These are phyloP conservation scores for Sarcomyxa edulis DNA, from an alignment of 768 basidiomycete species.

Conservation along the genomic window DNA sequence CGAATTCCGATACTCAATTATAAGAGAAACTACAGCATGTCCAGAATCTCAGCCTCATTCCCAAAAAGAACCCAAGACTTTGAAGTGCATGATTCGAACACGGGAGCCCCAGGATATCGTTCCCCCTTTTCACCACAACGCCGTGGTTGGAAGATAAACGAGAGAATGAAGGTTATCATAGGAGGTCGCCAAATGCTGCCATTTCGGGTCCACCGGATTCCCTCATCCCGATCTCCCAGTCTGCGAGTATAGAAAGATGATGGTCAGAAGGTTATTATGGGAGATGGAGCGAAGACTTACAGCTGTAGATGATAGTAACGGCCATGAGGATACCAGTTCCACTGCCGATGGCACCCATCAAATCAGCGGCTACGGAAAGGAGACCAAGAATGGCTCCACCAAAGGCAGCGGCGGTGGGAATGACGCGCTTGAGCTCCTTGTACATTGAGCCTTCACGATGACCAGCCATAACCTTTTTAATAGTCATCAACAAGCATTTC, in stretches of 20 bases:
- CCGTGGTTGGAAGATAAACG: constrained; percentile 26
- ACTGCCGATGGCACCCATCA: constrained; percentile 94
- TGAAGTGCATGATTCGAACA: too few species aligned
- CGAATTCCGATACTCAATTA: too few species aligned
- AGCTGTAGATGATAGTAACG: constrained; percentile 95
- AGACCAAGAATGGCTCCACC: constrained; percentile 96
- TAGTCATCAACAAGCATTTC: not conserved
- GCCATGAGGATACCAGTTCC: constrained; percentile 98
- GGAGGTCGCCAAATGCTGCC: constrained; percentile 1
- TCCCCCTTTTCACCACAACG: too few species aligned
- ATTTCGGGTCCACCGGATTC: constrained; percentile 15
- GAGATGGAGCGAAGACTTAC: constrained; percentile 34
- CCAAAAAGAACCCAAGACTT: too few species aligned
- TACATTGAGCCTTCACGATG: constrained; percentile 98
- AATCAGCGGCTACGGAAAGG: constrained; percentile 84
- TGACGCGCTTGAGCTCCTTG: constrained; percentile 97
- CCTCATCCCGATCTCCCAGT: constrained; percentile 94
- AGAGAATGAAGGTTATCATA: constrained; percentile 20
- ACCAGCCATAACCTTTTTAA: constrained; percentile 75
- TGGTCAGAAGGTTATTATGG: constrained; percentile 8
- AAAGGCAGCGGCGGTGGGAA: constrained; percentile 95
- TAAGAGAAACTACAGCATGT: too few species aligned
- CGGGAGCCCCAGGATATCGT: too few species aligned
- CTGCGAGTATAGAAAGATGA: constrained; percentile 28
- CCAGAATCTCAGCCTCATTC: too few species aligned